Evolutionary conservation across 129 eudicot genomes (phyloP).

Genomic region (Flaveria linearis): DNA sequence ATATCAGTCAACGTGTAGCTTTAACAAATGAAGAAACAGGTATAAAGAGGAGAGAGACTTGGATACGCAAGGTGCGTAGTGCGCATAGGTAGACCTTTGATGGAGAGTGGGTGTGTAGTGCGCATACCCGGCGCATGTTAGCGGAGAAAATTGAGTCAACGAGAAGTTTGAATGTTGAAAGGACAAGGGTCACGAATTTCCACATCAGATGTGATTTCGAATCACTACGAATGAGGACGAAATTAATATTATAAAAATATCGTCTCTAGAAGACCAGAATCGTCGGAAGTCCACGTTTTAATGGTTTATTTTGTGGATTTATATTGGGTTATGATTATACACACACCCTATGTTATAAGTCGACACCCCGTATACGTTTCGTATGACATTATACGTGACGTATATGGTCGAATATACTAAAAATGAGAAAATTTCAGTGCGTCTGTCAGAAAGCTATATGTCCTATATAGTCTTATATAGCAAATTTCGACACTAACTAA

Average conservation of each 20-base stretch:
- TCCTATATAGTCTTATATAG: too few species aligned
- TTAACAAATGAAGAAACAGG: conserved; percentile 29
- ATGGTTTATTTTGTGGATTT: background rate
- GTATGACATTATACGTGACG: too few species aligned
- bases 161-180: conserved; percentile 43
- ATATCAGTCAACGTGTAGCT: conserved; percentile 47
- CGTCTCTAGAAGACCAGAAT: background rate
- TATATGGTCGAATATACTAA: too few species aligned
- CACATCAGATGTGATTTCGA: conserved; percentile 39
- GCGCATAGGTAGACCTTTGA: conserved; percentile 48
- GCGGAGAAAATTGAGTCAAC: conserved; percentile 41
- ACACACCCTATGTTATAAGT: too few species aligned
- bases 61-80: conserved; percentile 68
- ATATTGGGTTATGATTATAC: too few species aligned
- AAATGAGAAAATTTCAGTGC: too few species aligned
- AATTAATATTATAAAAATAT: background rate
- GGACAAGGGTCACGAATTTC: conserved; percentile 41
- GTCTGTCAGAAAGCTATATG: too few species aligned
- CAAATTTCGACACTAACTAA: too few species aligned
- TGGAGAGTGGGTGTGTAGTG: conserved; percentile 35
- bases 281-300: conserved; percentile 9
- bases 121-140: conserved; percentile 51
- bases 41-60: conserved; percentile 44
- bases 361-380: too few species aligned
- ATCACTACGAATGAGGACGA: conserved; percentile 15